Conservation (phyloP, 1,284 basidiomycete species). For the Leccinum ponderosum region DNA sequence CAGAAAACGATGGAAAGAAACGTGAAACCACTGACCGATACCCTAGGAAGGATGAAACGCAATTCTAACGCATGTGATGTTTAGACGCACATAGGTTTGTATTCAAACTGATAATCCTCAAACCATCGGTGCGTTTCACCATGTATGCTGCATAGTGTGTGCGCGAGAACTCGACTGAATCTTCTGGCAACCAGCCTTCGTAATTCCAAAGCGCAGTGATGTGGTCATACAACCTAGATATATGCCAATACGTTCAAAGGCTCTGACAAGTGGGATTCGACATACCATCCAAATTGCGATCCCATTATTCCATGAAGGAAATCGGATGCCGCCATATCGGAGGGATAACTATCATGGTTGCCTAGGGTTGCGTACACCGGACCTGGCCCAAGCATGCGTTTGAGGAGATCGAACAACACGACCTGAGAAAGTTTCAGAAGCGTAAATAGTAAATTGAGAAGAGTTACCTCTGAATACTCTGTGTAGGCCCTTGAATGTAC, state of each 20-base stretch:
- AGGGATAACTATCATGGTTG: slow-evolving; percentile 58
- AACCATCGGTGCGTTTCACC: slow-evolving; percentile 64
- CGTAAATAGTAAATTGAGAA: not conserved
- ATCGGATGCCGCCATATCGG: slow-evolving; percentile 45
- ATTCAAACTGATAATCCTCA: slow-evolving; percentile 76
- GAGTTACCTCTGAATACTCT: slow-evolving; percentile 57
- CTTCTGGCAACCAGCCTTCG: slow-evolving; percentile 68
- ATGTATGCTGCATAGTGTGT: slow-evolving; percentile 74
- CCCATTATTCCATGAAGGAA: slow-evolving; percentile 53
- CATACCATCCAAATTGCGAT: slow-evolving; percentile 64
- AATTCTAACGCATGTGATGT: not conserved
- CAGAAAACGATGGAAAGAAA: slow-evolving; percentile 4
- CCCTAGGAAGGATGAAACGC: slow-evolving; percentile 10
- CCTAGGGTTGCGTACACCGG: slow-evolving; percentile 74
- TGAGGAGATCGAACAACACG: slow-evolving; percentile 66
- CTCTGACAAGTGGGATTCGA: not conserved
- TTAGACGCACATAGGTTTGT: slow-evolving; percentile 66
- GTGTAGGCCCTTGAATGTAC: slow-evolving; percentile 41
- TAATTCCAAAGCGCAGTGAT: slow-evolving; percentile 68
- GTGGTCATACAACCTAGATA: slow-evolving; percentile 71
- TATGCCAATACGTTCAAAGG: not conserved
- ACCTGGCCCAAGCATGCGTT: slow-evolving; percentile 56
- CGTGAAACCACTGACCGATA: slow-evolving; percentile 16
- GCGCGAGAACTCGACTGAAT: slow-evolving; percentile 57
- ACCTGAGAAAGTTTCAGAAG: slow-evolving; percentile 40